Evolutionary conservation across 495 filamentous ascomycete species (phyloP).

Genomic region (Penicillium subrubescens): DNA sequence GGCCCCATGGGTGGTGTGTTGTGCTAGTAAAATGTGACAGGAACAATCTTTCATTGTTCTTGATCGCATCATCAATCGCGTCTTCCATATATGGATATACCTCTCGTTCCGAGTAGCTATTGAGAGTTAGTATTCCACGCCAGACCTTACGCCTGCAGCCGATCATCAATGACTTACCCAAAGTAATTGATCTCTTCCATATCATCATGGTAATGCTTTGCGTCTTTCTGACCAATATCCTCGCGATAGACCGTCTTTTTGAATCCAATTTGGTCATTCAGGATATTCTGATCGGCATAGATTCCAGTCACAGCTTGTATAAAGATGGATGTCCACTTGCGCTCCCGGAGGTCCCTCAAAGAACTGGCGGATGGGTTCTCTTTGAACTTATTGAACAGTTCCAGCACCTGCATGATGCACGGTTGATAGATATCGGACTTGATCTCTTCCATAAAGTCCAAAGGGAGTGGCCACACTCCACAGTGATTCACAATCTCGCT

Average conservation of each 20-base stretch:
- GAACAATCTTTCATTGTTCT: constrained; percentile 40
- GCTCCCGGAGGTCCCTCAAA: constrained; percentile 10
- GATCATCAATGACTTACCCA: constrained; percentile 24
- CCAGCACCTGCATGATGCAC: constrained; percentile 42
- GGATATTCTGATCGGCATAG: constrained; percentile 38
- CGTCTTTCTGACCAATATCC: constrained; percentile 22
- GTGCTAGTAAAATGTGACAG: constrained; percentile 46
- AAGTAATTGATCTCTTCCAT: constrained; percentile 45
- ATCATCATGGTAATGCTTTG: constrained; percentile 33
- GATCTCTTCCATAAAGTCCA: constrained; percentile 43
- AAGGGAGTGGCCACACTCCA: constrained; percentile 40
- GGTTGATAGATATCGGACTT: constrained; percentile 43
- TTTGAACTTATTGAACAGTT: constrained; percentile 41
- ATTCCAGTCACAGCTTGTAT: constrained; percentile 42
- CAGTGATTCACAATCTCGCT: constrained; percentile 42
- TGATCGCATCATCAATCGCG: constrained; percentile 35
- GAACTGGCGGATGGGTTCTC: background rate
- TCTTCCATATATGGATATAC: constrained; percentile 37
- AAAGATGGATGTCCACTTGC: constrained; percentile 41
- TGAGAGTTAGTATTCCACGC: background rate
- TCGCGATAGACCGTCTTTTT: constrained; percentile 32
- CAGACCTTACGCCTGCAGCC: too few species aligned
- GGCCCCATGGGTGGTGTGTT: constrained; percentile 45
- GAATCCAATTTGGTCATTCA: constrained; percentile 42
- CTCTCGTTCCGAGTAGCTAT: constrained; percentile 6